These are phyloP conservation scores for Rhodotorula sphaerocarpa DNA, from an alignment of 768 basidiomycete species.

Conservation along the genomic window DNA sequence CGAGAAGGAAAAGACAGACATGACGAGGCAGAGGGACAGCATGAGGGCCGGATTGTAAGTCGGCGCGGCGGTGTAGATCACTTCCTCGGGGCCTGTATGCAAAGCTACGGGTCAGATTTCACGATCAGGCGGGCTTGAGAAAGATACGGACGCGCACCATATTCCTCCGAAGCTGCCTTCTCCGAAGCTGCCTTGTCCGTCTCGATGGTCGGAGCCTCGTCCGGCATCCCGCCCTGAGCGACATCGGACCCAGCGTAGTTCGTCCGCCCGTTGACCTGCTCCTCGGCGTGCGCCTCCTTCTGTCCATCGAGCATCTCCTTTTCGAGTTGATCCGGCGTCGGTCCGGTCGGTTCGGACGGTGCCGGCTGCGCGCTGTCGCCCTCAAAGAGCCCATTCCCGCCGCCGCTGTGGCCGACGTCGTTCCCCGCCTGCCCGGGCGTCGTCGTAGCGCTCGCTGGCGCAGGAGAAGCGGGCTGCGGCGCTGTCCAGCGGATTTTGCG, in stretches of 20 bases:
- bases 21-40: conserved; percentile 13
- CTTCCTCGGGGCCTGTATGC: conserved; percentile 1
- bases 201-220: background rate
- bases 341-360: background rate
- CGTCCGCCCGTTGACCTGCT: background rate
- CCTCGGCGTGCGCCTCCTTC: background rate
- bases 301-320: conserved; percentile 10
- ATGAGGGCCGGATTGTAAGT: conserved; percentile 24
- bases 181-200: background rate
- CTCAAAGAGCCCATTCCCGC: conserved; percentile 7
- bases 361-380: background rate
- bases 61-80: conserved; percentile 17
- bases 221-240: background rate
- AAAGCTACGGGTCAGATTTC: conserved; percentile 2
- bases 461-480: background rate
- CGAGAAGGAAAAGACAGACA: conserved; percentile 23
- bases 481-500: background rate
- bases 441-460: background rate
- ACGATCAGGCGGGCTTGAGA: too few species aligned
- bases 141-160: conserved; percentile 6
- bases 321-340: conserved; percentile 16
- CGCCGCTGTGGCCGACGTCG: conserved; percentile 2
- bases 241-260: conserved; percentile 22
- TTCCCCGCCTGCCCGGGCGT: conserved; percentile 17
- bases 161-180: background rate